Evolutionary conservation across 495 filamentous ascomycete species (phyloP).

Genomic region (Aspergillus ellipticus): DNA sequence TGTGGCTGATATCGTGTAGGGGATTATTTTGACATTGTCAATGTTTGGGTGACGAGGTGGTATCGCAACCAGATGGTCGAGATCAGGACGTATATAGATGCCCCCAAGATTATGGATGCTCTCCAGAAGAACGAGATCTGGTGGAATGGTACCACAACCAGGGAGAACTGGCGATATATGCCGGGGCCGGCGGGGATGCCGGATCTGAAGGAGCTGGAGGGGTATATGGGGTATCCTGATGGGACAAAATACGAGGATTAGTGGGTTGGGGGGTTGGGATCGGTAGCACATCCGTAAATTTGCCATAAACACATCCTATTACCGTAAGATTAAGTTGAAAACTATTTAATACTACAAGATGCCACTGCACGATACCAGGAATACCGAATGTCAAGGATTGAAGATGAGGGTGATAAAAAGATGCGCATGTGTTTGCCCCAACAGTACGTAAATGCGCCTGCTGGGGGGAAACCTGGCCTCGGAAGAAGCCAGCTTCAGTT

Average conservation of each 20-base stretch:
- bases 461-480: too few relatives aligned
- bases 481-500: too few relatives aligned
- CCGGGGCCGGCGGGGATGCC: conserved; percentile 38
- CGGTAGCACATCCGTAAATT: too few relatives aligned
- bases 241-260: conserved; percentile 25
- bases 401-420: too few relatives aligned
- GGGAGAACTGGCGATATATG: conserved; percentile 32
- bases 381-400: too few relatives aligned
- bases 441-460: too few relatives aligned
- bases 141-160: conserved; percentile 31
- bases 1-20: conserved; percentile 14
- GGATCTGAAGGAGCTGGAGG: conserved; percentile 27
- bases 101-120: conserved; percentile 25
- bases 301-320: too few relatives aligned
- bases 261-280: too few relatives aligned
- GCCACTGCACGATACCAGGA: too few relatives aligned
- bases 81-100: conserved; percentile 35
- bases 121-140: conserved; percentile 36
- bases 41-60: conserved; percentile 40
- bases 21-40: conserved; percentile 31
- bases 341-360: too few relatives aligned
- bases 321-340: too few relatives aligned
- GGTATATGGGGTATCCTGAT: conserved; percentile 28
- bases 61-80: conserved; percentile 32
- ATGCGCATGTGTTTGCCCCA: too few relatives aligned